Percentiles rank a stretch among this genome's conserved stretches.
Evolutionary conservation across 192 early-diverging fungal genomes (phyloP).

Genomic region (Blastocladiella britannica): DNA sequence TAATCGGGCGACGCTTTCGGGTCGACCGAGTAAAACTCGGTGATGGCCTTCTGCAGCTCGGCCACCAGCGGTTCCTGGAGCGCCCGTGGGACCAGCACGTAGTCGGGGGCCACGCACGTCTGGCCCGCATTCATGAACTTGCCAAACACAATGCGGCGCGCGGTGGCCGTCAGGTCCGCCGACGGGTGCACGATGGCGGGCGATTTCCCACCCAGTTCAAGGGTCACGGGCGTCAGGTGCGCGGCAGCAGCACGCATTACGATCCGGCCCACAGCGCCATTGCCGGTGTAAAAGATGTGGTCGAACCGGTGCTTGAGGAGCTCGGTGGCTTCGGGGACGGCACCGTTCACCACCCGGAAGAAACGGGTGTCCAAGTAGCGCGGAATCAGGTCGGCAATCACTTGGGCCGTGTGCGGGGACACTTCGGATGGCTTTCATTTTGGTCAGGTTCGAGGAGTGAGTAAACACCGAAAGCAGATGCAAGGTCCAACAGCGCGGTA

Average conservation of each 20-base stretch:
- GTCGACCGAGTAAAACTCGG: slow-evolving; percentile 23
- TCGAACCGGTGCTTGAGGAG: slow-evolving; percentile 66
- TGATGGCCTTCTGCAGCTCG: slow-evolving; percentile 21
- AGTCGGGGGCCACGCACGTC: slow-evolving; percentile 76
- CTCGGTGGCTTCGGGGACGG: slow-evolving; percentile 41
- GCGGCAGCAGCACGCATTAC: slow-evolving; percentile 67
- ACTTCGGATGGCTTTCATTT: slow-evolving; percentile 82
- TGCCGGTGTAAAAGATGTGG: slow-evolving; percentile 87
- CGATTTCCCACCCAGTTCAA: slow-evolving; percentile 89
- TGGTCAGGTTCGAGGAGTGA: no score
- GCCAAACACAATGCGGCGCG: slow-evolving; percentile 53
- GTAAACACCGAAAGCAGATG: no score
- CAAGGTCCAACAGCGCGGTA: no score
- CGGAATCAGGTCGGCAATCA: slow-evolving; percentile 39
- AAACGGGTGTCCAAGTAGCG: slow-evolving; percentile 49
- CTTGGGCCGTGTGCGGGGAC: slow-evolving; percentile 32
- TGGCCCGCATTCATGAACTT: slow-evolving; percentile 79
- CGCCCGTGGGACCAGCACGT: slow-evolving; percentile 44
- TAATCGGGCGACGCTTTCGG: slow-evolving; percentile 27
- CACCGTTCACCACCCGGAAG: slow-evolving; percentile 55
- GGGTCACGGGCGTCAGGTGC: slow-evolving; percentile 62
- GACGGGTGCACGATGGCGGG: slow-evolving; percentile 30
- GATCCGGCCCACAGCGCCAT: slow-evolving; percentile 52
- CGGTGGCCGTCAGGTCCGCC: slow-evolving; percentile 36
- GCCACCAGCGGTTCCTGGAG: slow-evolving; percentile 33